phyloP scores from a whole-genome alignment of 1,139 yeast genomes.

The Nakaseomyces bracarensis region DNA sequence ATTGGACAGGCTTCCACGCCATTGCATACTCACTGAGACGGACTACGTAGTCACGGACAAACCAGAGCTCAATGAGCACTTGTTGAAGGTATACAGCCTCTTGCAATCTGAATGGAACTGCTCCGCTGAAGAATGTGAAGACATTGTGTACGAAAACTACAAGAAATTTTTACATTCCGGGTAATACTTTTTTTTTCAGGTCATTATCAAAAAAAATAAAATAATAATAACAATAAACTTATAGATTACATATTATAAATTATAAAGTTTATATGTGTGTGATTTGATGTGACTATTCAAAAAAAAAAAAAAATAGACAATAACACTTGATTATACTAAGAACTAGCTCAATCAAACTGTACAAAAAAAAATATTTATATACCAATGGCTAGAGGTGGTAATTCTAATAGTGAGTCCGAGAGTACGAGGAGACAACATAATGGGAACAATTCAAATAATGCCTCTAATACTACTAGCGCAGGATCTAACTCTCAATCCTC shows the following conservation, averaged over 20 bases:
- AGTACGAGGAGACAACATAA: slow-evolving; percentile 10
- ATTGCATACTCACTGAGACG: slow-evolving; percentile 45
- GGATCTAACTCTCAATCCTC: slow-evolving; percentile 10
- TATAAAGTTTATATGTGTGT: no score
- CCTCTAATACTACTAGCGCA: slow-evolving; percentile 5
- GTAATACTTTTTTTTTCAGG: no score
- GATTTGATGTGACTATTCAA: no score
- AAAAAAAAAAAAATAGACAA: neutral
- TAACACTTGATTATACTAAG: neutral
- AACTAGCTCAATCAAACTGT: neutral
- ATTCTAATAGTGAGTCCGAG: slow-evolving; percentile 17
- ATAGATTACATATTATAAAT: no score
- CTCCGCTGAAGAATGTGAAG: neutral
- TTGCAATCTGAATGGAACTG: neutral
- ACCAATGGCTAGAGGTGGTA: slow-evolving; percentile 19
- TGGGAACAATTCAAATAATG: neutral
- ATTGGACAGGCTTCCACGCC: slow-evolving; percentile 32
- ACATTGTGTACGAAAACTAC: neutral
- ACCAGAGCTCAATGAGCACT: neutral
- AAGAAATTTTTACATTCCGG: neutral
- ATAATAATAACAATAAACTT: no score
- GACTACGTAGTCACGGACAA: slow-evolving; percentile 34
- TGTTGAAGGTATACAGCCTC: neutral
- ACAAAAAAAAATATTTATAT: neutral
- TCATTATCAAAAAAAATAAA: no score